Percentiles rank a stretch among this genome's conserved stretches.
phyloP scores from a whole-genome alignment of 2,329 filamentous ascomycete genomes.

The Meredithiella fracta region DNA sequence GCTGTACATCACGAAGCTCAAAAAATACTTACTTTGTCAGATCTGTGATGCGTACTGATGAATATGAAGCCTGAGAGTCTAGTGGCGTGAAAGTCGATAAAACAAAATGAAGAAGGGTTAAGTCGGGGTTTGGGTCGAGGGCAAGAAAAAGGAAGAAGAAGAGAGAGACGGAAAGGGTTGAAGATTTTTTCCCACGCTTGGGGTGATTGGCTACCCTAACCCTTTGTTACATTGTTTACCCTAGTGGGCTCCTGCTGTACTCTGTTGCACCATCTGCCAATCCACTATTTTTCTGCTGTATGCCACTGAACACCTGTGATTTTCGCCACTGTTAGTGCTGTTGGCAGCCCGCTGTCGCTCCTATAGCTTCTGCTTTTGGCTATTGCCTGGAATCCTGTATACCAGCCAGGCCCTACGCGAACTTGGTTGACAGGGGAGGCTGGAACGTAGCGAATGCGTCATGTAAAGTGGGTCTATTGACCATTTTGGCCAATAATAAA shows the following conservation, averaged over 20 bases:
- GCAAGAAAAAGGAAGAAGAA: slow-evolving; percentile 9
- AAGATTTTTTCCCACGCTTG: slow-evolving; percentile 6
- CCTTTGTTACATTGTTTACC: slow-evolving; percentile 4
- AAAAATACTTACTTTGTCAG: background rate
- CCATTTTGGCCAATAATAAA: slow-evolving; percentile 5
- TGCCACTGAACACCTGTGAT: too few species aligned
- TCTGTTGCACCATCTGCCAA: background rate
- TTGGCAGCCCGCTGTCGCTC: too few species aligned
- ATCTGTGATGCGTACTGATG: background rate
- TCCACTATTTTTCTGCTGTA: too few species aligned
- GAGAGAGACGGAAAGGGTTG: slow-evolving; percentile 14
- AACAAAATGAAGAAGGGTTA: slow-evolving; percentile 13
- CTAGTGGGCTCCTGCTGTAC: background rate
- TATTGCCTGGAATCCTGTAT: background rate
- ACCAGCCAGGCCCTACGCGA: background rate
- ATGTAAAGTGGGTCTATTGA: slow-evolving; percentile 7
- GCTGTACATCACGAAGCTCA: background rate
- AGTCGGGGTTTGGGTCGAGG: slow-evolving; percentile 14
- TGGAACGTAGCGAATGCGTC: slow-evolving; percentile 1
- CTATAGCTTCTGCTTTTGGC: background rate
- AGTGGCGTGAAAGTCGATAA: background rate
- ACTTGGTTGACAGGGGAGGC: background rate
- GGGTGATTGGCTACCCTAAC: slow-evolving; percentile 11
- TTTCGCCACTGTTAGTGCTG: too few species aligned
- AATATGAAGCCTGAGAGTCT: background rate